Conservation (phyloP, 768 basidiomycete genomes). For the Neoboletus magnificus region DNA sequence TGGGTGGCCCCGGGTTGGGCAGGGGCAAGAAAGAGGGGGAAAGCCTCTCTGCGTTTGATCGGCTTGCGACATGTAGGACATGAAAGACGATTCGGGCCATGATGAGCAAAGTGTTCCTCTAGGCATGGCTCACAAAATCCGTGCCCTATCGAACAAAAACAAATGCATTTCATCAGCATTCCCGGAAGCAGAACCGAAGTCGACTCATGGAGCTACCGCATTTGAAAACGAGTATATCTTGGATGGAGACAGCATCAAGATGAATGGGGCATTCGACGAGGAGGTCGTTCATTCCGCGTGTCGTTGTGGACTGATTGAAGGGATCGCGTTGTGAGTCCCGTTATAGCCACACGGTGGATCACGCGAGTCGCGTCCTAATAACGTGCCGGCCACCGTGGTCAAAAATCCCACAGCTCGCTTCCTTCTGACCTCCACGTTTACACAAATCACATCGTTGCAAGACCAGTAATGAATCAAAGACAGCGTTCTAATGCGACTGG, state of each 20-base stretch:
- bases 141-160: constrained; percentile 25
- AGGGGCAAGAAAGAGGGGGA: constrained; percentile 27
- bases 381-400: neutral
- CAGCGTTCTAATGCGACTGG: neutral
- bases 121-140: constrained; percentile 32
- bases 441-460: neutral
- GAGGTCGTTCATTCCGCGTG: constrained; percentile 17
- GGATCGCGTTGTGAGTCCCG: neutral
- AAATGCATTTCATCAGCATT: constrained; percentile 10
- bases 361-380: neutral
- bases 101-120: constrained; percentile 18
- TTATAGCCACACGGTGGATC: neutral
- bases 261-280: constrained; percentile 33
- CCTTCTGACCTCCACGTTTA: neutral
- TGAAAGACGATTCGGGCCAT: constrained; percentile 2
- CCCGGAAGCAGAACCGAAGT: neutral
- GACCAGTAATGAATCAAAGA: neutral
- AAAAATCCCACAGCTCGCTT: neutral
- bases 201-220: constrained; percentile 24
- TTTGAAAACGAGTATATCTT: constrained; percentile 28
- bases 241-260: constrained; percentile 26
- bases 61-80: constrained; percentile 34
- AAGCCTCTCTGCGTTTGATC: constrained; percentile 24
- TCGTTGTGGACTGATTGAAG: neutral
- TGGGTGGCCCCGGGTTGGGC: constrained; percentile 6